Evolutionary conservation across 768 basidiomycete species (phyloP), one percentile per base, ranked within the genome.

Genomic region (Suillus fuscotomentosus): DNA sequence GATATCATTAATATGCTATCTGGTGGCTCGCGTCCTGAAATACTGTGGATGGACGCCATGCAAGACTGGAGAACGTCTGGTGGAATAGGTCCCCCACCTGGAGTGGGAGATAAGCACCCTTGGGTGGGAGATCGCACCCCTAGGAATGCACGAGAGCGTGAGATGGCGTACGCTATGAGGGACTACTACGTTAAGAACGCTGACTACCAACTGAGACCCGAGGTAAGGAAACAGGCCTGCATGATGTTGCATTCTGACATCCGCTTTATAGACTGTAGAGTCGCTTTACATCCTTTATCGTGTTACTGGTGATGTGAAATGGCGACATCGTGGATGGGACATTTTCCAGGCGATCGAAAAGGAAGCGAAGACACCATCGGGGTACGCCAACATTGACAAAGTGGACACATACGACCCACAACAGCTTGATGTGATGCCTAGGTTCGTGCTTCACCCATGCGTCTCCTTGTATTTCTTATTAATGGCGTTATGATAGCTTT

Each of bases 201-300:
- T 7, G 79, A 67, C 22, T 91, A 91, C 74, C 75, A 89, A 42
- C 71, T 92, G 60, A 76, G 91, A 34, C 91, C 91, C 1, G 91
- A 92, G 84, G 91, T 89, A 51, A 38, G 84, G 5, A 5, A 34
- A 20, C 3, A 43, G 59, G 11, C 24, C 65, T 9, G 20, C 3
- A 20, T 27, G 22, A 47, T 7, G 31, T n/a, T 7, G 48, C 27
- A 3, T 66, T 27, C 63, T 36, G 60, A 36, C n/a, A 24, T 62
- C 24, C 22, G 31, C 48, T 27, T 39, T 38, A 10, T 68, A 93
- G 90, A 86, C 92, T 8, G 69, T 93, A 5, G 91, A 93, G 72
- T 88, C 87, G 11, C 73, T 93, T 62, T 92, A 87, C 71, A 69
- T 92, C 20, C 72, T 93, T 63, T 93, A 88, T 86, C 84, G 84